Evolutionary conservation across 2,329 filamentous ascomycete genomes (phyloP).

Genomic region (Ophiocordyceps camponoti-rufipedis): DNA sequence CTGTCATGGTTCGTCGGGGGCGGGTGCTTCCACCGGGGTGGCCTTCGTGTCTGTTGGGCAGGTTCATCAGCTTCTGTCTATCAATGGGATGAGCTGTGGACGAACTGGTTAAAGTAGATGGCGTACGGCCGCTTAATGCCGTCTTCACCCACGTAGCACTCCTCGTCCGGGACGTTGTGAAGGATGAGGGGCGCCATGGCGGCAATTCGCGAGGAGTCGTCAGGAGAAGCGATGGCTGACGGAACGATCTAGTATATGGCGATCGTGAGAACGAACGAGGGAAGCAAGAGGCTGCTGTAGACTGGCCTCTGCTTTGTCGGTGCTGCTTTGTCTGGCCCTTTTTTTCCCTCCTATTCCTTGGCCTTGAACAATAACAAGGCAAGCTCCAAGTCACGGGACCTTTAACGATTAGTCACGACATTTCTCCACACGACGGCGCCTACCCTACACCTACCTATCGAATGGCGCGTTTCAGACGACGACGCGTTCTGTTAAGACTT

Average conservation of each 20-base stretch:
- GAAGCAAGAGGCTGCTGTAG: no score
- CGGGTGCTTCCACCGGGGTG: slow-evolving; percentile 24
- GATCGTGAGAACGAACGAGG: no score
- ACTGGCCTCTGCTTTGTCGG: background rate
- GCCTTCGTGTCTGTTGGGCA: slow-evolving; percentile 29
- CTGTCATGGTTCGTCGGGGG: slow-evolving; percentile 33
- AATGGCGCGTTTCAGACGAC: no score
- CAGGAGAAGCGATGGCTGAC: background rate
- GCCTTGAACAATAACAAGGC: no score
- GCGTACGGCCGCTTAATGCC: slow-evolving; percentile 47
- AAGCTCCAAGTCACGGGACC: no score
- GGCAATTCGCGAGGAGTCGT: background rate
- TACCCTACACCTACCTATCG: no score
- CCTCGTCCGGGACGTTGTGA: slow-evolving; percentile 51
- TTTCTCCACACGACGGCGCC: no score
- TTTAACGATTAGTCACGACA: no score
- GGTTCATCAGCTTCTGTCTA: background rate
- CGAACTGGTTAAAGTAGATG: slow-evolving; percentile 46
- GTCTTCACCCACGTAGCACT: slow-evolving; percentile 47
- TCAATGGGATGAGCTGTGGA: background rate
- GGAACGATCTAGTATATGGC: no score
- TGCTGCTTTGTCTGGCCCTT: background rate
- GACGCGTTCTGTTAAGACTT: no score
- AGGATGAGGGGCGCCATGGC: slow-evolving; percentile 46
- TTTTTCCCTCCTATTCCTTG: background rate